Evolutionary conservation across 2,329 filamentous ascomycete species (phyloP).

Genomic region (Talaromyces funiculosus): DNA sequence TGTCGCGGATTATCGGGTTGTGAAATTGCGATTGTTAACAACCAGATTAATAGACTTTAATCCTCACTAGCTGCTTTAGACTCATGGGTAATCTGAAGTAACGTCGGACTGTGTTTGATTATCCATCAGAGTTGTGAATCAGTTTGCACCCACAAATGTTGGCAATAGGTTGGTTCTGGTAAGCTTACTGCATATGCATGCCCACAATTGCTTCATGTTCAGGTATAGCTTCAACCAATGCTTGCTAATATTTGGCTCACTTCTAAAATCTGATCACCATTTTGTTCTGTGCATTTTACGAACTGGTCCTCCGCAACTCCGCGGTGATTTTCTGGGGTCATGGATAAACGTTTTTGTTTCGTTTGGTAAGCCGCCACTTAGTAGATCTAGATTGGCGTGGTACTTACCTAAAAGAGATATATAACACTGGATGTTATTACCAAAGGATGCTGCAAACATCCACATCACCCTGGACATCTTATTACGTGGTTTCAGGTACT

Average conservation of each 20-base stretch:
- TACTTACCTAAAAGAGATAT: not conserved
- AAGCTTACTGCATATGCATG: not conserved
- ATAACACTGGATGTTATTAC: not conserved
- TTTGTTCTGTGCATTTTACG: not conserved
- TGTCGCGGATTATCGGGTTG: constrained; percentile 10
- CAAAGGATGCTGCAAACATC: not conserved
- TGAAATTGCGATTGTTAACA: not conserved
- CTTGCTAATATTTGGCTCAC: not conserved
- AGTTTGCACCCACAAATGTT: no score
- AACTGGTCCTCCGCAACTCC: constrained; percentile 3
- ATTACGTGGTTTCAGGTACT: not conserved
- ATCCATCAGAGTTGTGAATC: not conserved
- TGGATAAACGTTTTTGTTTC: not conserved
- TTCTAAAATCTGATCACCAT: no score
- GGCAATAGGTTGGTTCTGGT: not conserved
- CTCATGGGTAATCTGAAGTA: not conserved
- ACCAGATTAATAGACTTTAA: not conserved
- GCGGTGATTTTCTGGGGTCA: not conserved
- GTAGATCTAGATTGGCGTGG: not conserved
- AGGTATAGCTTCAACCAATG: not conserved
- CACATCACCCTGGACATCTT: not conserved
- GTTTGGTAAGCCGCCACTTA: not conserved
- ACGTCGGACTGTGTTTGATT: not conserved
- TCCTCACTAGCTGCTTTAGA: not conserved
- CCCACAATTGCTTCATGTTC: not conserved